Evolutionary conservation across 495 filamentous ascomycete genomes (phyloP), one percentile per base, ranked within the genome.

Genomic region (Podospora conica): DNA sequence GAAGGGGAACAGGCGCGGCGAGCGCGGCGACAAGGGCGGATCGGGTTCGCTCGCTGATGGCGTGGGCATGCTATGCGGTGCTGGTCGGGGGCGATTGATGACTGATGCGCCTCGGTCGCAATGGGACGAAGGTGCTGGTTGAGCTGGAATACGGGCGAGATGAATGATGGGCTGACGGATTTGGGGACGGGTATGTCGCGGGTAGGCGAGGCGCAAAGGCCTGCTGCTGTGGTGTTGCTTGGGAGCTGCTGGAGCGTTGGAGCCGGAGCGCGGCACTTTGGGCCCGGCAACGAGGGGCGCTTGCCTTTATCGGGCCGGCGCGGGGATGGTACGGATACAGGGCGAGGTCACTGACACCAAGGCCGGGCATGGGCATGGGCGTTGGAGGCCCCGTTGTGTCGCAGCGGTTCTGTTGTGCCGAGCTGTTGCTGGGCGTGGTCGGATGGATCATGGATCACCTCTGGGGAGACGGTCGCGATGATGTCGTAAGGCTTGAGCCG

Each of bases 51-150:
- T 76, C 66, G 74, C 79, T 9, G 82, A 82, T 20, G 82, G 81
- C 48, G 81, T 84, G 68, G 83, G 83, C 83, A 86, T 86, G 67
- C 48, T 79, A 40, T 61, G 56, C 12, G 12, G 15, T 60, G 21
- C 24, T 11, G 23, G 58, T 27, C 53, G 12, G 9, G 64, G 8
- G 24, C 25, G 57, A 65, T 56, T 53, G 21, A 61, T 22, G 40
- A n/a, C 4, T 11, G n/a, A n/a, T n/a, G 53, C 27, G 60, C 57
- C 31, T 40, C 31, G 54, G 55, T 29, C 55, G 60, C 40, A 56
- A 27, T 22, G 11, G 55, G 57, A 31, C 23, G 57, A 54, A 29
- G 23, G 24, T 12, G 23, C 25, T 66, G 53, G 63, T 21, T 53
- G 59, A 11, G 20, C 25, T 55, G 33, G 56, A 24, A 24, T 20